Evolutionary conservation across 2,329 filamentous ascomycete species (phyloP).

Genomic region (Phaeosphaeria sp.): DNA sequence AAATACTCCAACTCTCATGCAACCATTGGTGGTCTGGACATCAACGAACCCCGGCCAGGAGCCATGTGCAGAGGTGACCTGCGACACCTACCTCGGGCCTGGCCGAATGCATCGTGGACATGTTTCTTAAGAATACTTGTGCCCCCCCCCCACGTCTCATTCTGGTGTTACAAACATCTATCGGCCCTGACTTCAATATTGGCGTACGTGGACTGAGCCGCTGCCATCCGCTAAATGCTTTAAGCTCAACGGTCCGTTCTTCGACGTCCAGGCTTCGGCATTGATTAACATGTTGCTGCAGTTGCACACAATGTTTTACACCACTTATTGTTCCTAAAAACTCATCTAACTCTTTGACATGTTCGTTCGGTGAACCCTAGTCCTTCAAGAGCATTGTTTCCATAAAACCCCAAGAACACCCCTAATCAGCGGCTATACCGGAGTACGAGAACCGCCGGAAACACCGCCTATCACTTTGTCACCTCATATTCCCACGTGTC

Average conservation of each 20-base stretch:
- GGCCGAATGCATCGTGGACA: constrained; percentile 6
- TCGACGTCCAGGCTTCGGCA: not conserved
- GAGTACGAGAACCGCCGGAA: not conserved
- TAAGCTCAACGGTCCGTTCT: not conserved
- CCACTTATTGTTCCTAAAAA: not conserved
- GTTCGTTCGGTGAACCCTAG: not conserved
- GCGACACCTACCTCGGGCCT: constrained; percentile 3
- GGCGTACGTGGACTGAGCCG: not conserved
- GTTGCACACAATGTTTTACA: not conserved
- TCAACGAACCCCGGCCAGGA: not conserved
- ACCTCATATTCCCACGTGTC: not conserved
- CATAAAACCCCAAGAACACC: not conserved
- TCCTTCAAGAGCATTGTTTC: not conserved
- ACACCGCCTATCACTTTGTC: constrained; percentile 1
- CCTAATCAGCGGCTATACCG: constrained; percentile 1
- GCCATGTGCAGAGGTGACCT: constrained; percentile 1
- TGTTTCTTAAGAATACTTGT: not conserved
- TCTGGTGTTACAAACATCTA: not conserved
- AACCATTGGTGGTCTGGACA: constrained; percentile 10
- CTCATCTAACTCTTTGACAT: not conserved
- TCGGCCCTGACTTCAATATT: not conserved
- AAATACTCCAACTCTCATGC: constrained; percentile 7
- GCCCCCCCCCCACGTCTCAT: not conserved
- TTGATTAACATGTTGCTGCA: not conserved
- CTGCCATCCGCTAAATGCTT: not conserved